Conservation (phyloP, 1,284 basidiomycete genomes). For the Coniferiporia weirii region DNA sequence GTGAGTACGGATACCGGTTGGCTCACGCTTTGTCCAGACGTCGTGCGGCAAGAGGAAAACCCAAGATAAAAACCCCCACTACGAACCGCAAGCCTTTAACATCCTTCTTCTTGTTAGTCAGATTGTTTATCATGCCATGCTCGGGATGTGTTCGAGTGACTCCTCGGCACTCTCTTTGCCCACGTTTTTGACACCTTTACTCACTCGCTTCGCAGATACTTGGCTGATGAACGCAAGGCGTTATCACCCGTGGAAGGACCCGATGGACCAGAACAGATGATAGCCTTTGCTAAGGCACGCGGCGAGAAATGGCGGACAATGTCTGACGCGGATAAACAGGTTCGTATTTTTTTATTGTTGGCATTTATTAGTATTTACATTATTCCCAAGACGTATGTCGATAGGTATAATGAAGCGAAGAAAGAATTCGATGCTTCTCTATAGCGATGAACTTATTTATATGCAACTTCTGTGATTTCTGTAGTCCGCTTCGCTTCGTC, state of each 20-base stretch:
- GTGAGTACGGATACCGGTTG: not conserved
- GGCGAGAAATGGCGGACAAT: conserved; percentile 13
- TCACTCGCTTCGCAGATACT: not conserved
- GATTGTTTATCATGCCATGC: not conserved
- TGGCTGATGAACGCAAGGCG: not conserved
- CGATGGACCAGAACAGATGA: not conserved
- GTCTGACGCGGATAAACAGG: conserved; percentile 19
- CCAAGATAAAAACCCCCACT: not conserved
- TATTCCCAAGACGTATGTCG: not conserved
- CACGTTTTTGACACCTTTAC: not conserved
- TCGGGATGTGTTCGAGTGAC: not conserved
- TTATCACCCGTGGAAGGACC: not conserved
- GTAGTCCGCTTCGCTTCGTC: not conserved
- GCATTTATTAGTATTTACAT: not conserved
- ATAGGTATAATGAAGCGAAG: not conserved
- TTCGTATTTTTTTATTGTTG: not conserved
- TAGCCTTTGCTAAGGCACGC: not conserved
- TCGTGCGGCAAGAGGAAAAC: conserved; percentile 13
- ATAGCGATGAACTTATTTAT: not conserved
- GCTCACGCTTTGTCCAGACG: conserved; percentile 1
- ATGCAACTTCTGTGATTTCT: not conserved
- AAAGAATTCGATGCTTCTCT: not conserved
- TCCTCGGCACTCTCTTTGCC: not conserved
- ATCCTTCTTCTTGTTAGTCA: not conserved
- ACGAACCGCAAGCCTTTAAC: not conserved